These are phyloP conservation scores for Cephalotrichum gorgonifer DNA, from an alignment of 2,329 filamentous ascomycete species.

Conservation along the genomic window DNA sequence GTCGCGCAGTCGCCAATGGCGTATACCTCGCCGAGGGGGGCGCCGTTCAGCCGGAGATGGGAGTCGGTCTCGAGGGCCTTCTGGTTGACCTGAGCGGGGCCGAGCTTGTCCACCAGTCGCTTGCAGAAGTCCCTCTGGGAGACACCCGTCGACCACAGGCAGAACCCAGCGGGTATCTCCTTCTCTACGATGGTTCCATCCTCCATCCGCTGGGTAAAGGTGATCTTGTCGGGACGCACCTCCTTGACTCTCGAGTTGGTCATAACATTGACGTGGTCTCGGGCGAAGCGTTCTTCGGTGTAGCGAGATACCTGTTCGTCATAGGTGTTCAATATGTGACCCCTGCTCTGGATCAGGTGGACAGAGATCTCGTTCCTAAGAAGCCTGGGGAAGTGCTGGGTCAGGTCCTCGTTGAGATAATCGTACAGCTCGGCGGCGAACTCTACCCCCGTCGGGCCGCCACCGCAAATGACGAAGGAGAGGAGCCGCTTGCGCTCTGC, in stretches of 20 bases:
- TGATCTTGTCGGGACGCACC: constrained; percentile 70
- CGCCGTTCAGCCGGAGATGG: constrained; percentile 79
- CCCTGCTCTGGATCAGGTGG: constrained; percentile 87
- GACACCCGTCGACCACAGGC: constrained; percentile 95
- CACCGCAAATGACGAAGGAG: constrained; percentile 93
- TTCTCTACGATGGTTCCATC: constrained; percentile 71
- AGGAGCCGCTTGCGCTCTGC: constrained; percentile 78
- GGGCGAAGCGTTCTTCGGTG: constrained; percentile 80
- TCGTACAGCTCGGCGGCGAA: constrained; percentile 96
- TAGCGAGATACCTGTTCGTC: constrained; percentile 90
- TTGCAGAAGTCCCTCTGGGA: constrained; percentile 74
- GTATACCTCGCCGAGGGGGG: constrained; percentile 89
- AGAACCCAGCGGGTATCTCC: constrained; percentile 92
- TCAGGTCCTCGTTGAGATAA: constrained; percentile 89
- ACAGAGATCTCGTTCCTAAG: constrained; percentile 97
- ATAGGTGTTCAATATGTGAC: constrained; percentile 96
- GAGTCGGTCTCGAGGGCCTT: constrained; percentile 92
- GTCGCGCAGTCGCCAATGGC: constrained; percentile 94
- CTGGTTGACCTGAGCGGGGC: constrained; percentile 68
- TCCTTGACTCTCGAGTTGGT: constrained; percentile 92
- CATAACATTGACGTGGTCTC: constrained; percentile 83
- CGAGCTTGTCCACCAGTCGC: constrained; percentile 66
- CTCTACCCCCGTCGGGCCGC: constrained; percentile 92
- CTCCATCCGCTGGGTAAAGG: constrained; percentile 75
- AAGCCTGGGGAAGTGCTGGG: constrained; percentile 72